These are phyloP conservation scores for Kitagawia praeruptora DNA, from an alignment of 129 eudicot species.

Conservation along the genomic window DNA sequence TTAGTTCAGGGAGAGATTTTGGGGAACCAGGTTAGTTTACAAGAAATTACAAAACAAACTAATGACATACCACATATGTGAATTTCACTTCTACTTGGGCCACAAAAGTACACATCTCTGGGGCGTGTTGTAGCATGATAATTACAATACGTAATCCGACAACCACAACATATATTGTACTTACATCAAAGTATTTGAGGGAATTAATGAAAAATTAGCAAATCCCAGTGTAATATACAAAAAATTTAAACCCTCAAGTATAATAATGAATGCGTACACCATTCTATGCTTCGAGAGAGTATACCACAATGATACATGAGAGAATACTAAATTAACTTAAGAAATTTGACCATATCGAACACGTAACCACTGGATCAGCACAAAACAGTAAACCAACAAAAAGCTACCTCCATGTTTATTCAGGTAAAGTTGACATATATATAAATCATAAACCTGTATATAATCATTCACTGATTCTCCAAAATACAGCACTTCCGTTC, in stretches of 20 bases:
- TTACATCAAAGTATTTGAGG: neutral
- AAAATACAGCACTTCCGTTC: neutral
- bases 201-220: neutral
- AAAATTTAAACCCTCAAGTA: neutral
- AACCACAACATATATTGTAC: neutral
- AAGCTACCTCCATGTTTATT: neutral
- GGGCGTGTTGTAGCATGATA: neutral
- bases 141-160: neutral
- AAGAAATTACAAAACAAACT: neutral
- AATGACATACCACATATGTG: neutral
- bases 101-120: neutral
- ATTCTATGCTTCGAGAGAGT: neutral
- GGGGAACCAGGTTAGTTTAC: neutral
- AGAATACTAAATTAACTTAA: neutral
- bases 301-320: neutral
- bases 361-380: neutral
- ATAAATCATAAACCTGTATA: neutral
- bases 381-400: neutral
- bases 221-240: no score
- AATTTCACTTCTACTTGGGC: neutral
- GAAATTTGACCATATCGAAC: neutral
- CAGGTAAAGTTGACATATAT: neutral
- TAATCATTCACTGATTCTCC: neutral
- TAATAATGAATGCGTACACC: neutral
- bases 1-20: neutral